Conservation (phyloP, 1,284 basidiomycete genomes). For the Agaricales sp. region DNA sequence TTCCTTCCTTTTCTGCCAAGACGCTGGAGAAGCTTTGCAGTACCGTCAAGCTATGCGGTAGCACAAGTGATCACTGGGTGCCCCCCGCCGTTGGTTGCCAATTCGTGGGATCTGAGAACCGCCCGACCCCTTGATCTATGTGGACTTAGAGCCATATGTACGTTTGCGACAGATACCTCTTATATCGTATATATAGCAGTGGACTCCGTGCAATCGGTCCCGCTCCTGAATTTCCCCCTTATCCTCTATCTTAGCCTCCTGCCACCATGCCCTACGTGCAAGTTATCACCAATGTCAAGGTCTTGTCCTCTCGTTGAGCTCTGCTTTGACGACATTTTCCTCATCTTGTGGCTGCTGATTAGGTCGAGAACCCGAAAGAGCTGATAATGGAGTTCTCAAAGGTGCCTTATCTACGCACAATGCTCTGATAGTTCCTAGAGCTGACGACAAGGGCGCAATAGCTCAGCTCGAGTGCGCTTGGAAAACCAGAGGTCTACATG, state of each 20-base stretch:
- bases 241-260: background rate
- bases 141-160: too few relatives aligned
- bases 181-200: background rate
- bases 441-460: constrained; percentile 11
- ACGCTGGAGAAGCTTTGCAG: too few relatives aligned
- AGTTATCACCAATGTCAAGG: constrained; percentile 29
- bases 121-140: too few relatives aligned
- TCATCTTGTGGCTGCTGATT: background rate
- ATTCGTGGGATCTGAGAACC: too few relatives aligned
- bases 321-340: background rate
- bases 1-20: too few relatives aligned
- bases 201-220: too few relatives aligned
- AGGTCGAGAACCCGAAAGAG: constrained; percentile 22
- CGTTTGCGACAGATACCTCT: too few relatives aligned
- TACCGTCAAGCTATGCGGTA: too few relatives aligned
- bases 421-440: background rate
- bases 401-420: constrained; percentile 13
- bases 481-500: constrained; percentile 26
- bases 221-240: background rate
- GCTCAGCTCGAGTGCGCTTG: constrained; percentile 13
- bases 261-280: constrained; percentile 27
- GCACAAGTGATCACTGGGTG: too few relatives aligned
- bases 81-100: too few relatives aligned
- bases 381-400: constrained; percentile 28
- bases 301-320: constrained; percentile 2